Evolutionary conservation across 1,284 basidiomycete species (phyloP).

Genomic region (Takashimella koratensis): DNA sequence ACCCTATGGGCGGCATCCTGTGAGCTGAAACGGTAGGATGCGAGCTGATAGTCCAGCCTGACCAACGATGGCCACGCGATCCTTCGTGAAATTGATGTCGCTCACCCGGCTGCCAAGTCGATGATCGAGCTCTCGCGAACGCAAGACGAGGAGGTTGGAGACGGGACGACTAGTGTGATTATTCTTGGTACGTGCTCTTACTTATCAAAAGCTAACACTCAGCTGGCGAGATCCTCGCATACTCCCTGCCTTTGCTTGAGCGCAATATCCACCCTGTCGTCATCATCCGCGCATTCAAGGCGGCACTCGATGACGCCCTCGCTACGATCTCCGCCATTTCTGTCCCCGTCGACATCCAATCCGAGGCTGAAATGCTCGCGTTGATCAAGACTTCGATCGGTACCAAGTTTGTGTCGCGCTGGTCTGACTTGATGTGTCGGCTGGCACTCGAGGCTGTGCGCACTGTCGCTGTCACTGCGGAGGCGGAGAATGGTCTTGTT

Average conservation of each 20-base stretch:
- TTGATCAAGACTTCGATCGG: constrained; percentile 98
- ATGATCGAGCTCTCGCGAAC: constrained; percentile 97
- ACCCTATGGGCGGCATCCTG: constrained; percentile 97
- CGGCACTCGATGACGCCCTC: constrained; percentile 88
- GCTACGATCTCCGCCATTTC: constrained; percentile 58
- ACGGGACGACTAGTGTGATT: constrained; percentile 96
- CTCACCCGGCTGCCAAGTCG: constrained; percentile 96
- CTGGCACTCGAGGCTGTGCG: constrained; percentile 90
- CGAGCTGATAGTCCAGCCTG: constrained; percentile 55
- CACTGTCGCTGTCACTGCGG: constrained; percentile 62
- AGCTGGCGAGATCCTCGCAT: constrained; percentile 99
- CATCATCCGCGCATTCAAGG: constrained; percentile 97
- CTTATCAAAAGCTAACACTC: constrained; percentile 3
- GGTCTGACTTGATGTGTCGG: constrained; percentile 96
- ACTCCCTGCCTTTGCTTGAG: constrained; percentile 86
- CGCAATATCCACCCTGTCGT: constrained; percentile 97
- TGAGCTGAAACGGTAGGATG: constrained; percentile 47
- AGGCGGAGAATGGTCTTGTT: constrained; percentile 45
- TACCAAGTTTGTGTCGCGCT: constrained; percentile 96
- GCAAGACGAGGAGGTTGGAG: constrained; percentile 97
- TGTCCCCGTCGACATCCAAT: constrained; percentile 78
- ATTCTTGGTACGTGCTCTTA: constrained; percentile 68
- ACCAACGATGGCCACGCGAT: constrained; percentile 99
- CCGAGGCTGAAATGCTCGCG: constrained; percentile 88
- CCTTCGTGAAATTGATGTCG: constrained; percentile 94